These are phyloP conservation scores for Flaveria linearis DNA, from an alignment of 129 eudicot genomes.

Conservation along the genomic window DNA sequence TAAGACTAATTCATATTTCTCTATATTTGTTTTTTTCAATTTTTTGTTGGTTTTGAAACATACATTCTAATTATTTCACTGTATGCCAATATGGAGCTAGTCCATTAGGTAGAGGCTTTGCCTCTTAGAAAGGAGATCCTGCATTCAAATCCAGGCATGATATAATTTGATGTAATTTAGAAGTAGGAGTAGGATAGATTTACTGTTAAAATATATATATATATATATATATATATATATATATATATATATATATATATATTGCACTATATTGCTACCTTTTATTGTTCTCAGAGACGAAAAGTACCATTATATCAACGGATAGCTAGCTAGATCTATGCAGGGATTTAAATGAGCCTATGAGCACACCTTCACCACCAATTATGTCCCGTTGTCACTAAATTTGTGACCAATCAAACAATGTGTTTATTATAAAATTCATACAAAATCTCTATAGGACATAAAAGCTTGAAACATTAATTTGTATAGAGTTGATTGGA, in stretches of 20 bases:
- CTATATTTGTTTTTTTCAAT: neutral
- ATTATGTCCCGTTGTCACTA: neutral
- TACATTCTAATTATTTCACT: neutral
- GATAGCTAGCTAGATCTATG: neutral
- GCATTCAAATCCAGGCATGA: too few species aligned
- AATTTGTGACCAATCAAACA: neutral
- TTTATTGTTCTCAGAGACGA: neutral
- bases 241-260: too few species aligned
- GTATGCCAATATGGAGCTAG: neutral
- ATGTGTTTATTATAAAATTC: neutral
- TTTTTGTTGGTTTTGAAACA: neutral
- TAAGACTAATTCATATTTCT: neutral
- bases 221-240: neutral
- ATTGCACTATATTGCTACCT: neutral
- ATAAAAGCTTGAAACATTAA: too few species aligned
- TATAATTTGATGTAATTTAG: too few species aligned
- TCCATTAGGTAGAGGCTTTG: too few species aligned
- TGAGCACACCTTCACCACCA: slow-evolving; percentile 8
- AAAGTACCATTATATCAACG: neutral
- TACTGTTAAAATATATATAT: neutral
- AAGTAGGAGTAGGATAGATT: too few species aligned
- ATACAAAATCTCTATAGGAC: neutral
- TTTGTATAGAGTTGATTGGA: too few species aligned
- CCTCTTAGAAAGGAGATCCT: too few species aligned
- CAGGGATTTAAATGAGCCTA: slow-evolving; percentile 6